phyloP scores from a whole-genome alignment of 805 yeast species.

The Blastobotrys chiropterorum region DNA sequence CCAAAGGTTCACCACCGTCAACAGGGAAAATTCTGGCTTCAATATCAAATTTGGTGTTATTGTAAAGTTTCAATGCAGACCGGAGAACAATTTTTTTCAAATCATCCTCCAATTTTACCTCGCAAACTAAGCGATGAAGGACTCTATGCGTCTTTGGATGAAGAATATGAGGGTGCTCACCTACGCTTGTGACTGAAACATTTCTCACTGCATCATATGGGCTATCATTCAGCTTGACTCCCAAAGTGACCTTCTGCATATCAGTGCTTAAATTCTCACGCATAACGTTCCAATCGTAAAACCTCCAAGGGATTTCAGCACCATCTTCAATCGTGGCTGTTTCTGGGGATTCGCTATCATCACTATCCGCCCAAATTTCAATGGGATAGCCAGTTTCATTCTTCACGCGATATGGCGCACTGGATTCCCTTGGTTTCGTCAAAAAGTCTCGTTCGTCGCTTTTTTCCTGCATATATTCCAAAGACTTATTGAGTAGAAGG shows the following conservation, averaged over 20 bases:
- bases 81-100: constrained; percentile 73
- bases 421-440: constrained; percentile 60
- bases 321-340: constrained; percentile 37
- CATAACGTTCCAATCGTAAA: constrained; percentile 86
- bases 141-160: constrained; percentile 55
- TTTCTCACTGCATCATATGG: constrained; percentile 47
- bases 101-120: constrained; percentile 61
- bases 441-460: constrained; percentile 22
- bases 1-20: constrained; percentile 25
- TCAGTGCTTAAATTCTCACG: constrained; percentile 74
- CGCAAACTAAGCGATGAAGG: constrained; percentile 71
- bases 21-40: constrained; percentile 32
- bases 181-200: constrained; percentile 71
- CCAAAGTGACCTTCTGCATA: constrained; percentile 53
- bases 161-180: constrained; percentile 69
- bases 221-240: constrained; percentile 49
- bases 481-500: constrained; percentile 66
- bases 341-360: constrained; percentile 17
- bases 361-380: constrained; percentile 73
- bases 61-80: constrained; percentile 66
- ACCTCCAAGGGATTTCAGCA: constrained; percentile 70
- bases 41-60: constrained; percentile 58
- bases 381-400: constrained; percentile 83
- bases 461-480: constrained; percentile 35
- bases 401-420: constrained; percentile 70